Base-by-base conservation (phyloP, 306 rosid genomes). In the Trifolium subterraneum region DNA sequence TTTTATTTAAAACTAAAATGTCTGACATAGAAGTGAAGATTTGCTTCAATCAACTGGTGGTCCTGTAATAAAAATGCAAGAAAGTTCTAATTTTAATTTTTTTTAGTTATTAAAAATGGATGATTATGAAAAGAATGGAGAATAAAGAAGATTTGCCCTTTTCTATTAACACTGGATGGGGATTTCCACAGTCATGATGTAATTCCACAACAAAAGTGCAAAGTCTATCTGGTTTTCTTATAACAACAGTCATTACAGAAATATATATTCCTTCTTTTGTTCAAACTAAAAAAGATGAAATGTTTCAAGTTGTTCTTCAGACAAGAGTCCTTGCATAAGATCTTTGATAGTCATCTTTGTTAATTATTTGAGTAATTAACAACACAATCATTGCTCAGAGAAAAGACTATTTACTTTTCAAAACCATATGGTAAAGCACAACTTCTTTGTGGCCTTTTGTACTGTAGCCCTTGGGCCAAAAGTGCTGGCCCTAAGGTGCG, bases 401-500 rank as follows among this genome's bases (percentile, higher is more conserved):
- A 65, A 56, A 35, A 60, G 70, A 67, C 23, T 76, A 50, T 47
- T 45, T 51, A 13, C 68, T 70, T 71, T 73, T 48, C 59, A 56
- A 48, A 70, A 36, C 70, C 47, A 50, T 72, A 50, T 19, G 61
- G 72, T 54, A 68, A 50, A 69, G 7, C 22, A 16, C 42, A 25
- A 42, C 45, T 78, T 68, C 65, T 65, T 55, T 45, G 47, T 45
- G 70, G 62, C 56, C 35, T 18, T 0, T n/a, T n/a, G 78, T 64
- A 72, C 42, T n/a, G 74, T 22, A 72, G 44, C 47, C 55, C 44
- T 54, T 72, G 78, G 64, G 56, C 62, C 55, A 56, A 79, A 72
- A 54, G n/a, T 44, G 61, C 36, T 52, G 73, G 48, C 50, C 27
- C 44, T 19, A 31, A 41, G 15, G 47, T 27, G 39, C n/a, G 64